Base-by-base conservation (phyloP, 805 yeast species). In the Suhomyces faveliae region DNA sequence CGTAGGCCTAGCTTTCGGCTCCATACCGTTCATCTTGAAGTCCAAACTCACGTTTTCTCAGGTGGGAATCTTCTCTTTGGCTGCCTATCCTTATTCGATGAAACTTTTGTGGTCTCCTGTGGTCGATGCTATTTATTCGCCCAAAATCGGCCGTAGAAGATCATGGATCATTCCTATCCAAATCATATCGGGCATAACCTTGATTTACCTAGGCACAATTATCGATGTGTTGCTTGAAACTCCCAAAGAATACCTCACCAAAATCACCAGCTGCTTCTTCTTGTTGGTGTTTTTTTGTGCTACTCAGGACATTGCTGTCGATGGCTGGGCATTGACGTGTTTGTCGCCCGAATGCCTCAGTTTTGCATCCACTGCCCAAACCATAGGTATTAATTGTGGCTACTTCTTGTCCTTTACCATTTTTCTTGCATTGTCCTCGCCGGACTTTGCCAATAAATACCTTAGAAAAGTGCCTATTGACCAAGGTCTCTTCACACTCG, bases 231-330 rank as follows among this genome's bases (percentile, higher is more conserved):
- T 78, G 56, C 71, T 84, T 61, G 77, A 60, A 48, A 68, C 76
- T 19, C 83, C 90, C 0, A 64, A 70, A 25, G 56, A 64, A 23
- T 73, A 83, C 54, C 68, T 89, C 49, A 59, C 69, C 11, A 61
- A 67, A 2, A 79, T 94, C 51, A 89, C 98, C 0, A 56, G 73
- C 43, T 76, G 81, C 48, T 94, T 94, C 67, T 87, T 91, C 58
- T 54, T 81, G 19, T 71, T 94, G 50, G 94, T 94, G 25, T 80
- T 92, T 49, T 74, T 91, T 50, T 91, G 97, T 70, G 97, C 98
- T 0, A 92, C 99, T 0, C 99, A 94, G 66, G 99, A 94, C 63
- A 94, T 94, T 47, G 98, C 99, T 0, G 99, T 94, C 19, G 99
- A 94, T 69, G 98, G 99, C 9, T 94, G 99, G 99, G 97, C 98